Base-by-base conservation (phyloP, 345 rosid genomes). In the Mallotus nudiflorus region DNA sequence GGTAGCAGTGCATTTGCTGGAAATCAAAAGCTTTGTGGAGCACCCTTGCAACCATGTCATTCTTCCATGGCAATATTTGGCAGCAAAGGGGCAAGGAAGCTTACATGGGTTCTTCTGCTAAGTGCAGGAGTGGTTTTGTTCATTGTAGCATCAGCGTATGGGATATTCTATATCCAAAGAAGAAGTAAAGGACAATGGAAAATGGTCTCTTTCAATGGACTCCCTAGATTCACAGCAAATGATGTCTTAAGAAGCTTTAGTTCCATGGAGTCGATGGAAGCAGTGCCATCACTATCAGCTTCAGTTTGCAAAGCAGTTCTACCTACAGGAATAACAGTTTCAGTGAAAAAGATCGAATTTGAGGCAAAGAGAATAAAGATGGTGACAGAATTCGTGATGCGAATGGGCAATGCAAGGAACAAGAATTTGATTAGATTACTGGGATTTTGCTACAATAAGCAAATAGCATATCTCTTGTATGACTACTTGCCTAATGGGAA, bases 241-340 rank as follows among this genome's bases (percentile, higher is more conserved):
- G 97, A 91, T 71, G 70, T 93, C 63, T 77, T 93, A 76, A 89
- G 75, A 59, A 93, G 97, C 82, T 85, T 89, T 28, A 77, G 53
- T 69, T 76, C 87, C 7, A 63, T 84, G 1, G 86, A 87, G 27
- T 78, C 84, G 28, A 58, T 48, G 55, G 89, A 87, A 70, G 70
- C 72, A 64, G 71, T 40, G 61, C 81, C 80, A 0, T 74, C 83
- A 40, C 53, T 67, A 31, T 79, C 86, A 51, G 71, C 78, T 72
- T 76, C 89, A 25, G 80, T 79, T 71, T 78, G 88, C 85, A 88
- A 91, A 81, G 82, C 85, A 44, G 93, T 87, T 67, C 69, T 91
- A 44, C 98, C 97, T 0, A 91, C 98, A 0, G 98, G 98, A 79
- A 91, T 91, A 71, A 84, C 96, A 19, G 97, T 91, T 51, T 75